Evolutionary conservation across 1,284 basidiomycete species (phyloP).

Genomic region (Microbotryum saponariae): DNA sequence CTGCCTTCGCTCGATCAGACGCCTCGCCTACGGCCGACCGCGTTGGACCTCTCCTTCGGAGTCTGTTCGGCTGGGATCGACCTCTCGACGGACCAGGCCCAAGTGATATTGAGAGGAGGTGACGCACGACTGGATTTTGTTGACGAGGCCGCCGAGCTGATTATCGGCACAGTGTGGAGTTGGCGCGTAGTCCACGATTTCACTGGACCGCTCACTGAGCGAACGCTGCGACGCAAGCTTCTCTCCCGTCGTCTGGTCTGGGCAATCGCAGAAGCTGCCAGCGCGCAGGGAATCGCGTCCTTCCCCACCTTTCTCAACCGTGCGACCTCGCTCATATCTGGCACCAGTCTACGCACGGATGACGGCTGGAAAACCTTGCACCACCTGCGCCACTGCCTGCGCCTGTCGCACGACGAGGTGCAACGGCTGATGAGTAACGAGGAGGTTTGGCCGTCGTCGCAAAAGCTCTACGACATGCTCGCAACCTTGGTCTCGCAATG

Average conservation of each 20-base stretch:
- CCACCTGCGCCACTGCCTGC: conserved; percentile 52
- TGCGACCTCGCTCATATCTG: conserved; percentile 67
- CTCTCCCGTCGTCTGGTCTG: conserved; percentile 25
- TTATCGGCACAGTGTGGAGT: conserved; percentile 30
- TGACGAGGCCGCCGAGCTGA: conserved; percentile 31
- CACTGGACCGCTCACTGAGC: conserved; percentile 10
- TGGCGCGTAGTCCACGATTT: conserved; percentile 30
- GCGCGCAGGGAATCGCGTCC: conserved; percentile 26
- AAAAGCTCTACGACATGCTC: conserved; percentile 1
- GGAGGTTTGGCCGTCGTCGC: background rate
- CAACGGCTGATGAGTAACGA: background rate
- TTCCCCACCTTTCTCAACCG: conserved; percentile 67
- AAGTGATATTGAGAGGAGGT: conserved; percentile 2
- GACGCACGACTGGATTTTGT: conserved; percentile 23
- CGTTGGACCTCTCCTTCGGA: conserved; percentile 17
- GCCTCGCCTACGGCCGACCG: conserved; percentile 6
- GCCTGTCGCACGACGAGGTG: background rate
- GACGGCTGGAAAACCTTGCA: conserved; percentile 61
- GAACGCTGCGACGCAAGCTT: conserved; percentile 8
- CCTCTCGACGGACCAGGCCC: conserved; percentile 3
- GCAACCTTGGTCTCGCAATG: conserved; percentile 14
- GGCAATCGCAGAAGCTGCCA: conserved; percentile 25
- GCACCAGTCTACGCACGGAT: conserved; percentile 57
- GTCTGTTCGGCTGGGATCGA: conserved; percentile 8
- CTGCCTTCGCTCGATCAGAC: background rate